A percentile compares a stretch with the other conserved stretches of the same genome.
These are phyloP conservation scores for Gymnopus androsaceus DNA, from an alignment of 1,284 basidiomycete species.

Conservation along the genomic window DNA sequence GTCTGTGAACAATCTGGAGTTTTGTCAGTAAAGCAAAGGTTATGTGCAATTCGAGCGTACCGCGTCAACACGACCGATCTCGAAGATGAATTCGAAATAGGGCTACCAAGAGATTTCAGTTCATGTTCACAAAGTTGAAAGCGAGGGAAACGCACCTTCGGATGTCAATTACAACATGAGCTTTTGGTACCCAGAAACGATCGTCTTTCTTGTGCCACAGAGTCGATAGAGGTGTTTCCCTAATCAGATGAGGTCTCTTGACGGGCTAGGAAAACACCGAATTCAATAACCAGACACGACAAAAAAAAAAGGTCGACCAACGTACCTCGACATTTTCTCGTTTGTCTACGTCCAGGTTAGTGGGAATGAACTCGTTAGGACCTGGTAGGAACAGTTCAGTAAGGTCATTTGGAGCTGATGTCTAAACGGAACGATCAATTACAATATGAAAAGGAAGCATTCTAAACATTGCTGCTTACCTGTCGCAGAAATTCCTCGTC, in stretches of 20 bases:
- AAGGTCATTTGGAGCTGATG: constrained; percentile 61
- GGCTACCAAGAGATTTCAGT: constrained; percentile 37
- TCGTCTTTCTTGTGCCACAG: constrained; percentile 98
- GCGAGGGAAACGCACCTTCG: constrained; percentile 52
- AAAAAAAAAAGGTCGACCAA: background rate
- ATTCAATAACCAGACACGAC: background rate
- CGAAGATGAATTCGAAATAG: constrained; percentile 55
- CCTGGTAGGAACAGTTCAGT: constrained; percentile 77
- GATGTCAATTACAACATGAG: constrained; percentile 70
- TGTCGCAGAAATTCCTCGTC: constrained; percentile 63
- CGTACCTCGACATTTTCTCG: constrained; percentile 61
- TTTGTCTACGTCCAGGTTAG: constrained; percentile 83
- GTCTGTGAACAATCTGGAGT: constrained; percentile 76
- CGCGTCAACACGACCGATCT: constrained; percentile 64
- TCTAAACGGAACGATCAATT: constrained; percentile 47
- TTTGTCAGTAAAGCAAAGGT: background rate
- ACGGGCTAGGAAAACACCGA: constrained; percentile 52
- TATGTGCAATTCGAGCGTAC: constrained; percentile 32
- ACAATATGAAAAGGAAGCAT: constrained; percentile 1
- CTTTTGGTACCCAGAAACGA: constrained; percentile 91
- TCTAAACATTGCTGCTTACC: constrained; percentile 43
- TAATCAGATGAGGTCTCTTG: constrained; percentile 75
- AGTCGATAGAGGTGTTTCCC: constrained; percentile 68
- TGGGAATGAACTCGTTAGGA: constrained; percentile 89
- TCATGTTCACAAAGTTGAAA: constrained; percentile 12